phyloP scores from a whole-genome alignment of 177 flowering plant genomes.

The Vitis hybrid region DNA sequence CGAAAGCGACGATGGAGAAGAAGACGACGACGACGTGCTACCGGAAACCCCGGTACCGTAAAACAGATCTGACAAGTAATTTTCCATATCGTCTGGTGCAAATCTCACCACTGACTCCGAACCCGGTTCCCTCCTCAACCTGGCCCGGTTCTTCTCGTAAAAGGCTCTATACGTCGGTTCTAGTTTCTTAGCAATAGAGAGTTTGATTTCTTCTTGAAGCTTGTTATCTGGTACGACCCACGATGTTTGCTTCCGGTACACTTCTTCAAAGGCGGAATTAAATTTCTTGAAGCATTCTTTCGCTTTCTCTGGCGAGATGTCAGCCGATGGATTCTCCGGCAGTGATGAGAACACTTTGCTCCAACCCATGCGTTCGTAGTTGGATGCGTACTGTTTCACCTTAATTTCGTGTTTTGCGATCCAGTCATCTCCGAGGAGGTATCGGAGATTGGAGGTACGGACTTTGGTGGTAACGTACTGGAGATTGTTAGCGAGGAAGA shows the following conservation, averaged over 20 bases:
- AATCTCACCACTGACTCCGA: constrained; percentile 40
- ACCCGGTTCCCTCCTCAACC: constrained; percentile 14
- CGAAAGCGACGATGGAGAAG: constrained; percentile 13
- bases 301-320: constrained; percentile 27
- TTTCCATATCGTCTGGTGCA: constrained; percentile 73
- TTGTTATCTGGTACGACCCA: constrained; percentile 74
- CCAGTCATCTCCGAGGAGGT: constrained; percentile 74
- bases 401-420: constrained; percentile 47
- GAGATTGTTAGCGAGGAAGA: constrained; percentile 83
- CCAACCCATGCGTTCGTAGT: constrained; percentile 77
- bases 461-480: constrained; percentile 72
- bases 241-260: constrained; percentile 45
- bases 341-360: constrained; percentile 53
- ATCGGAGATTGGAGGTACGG: constrained; percentile 41
- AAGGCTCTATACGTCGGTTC: constrained; percentile 46
- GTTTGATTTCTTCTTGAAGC: constrained; percentile 64
- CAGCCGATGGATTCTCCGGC: constrained; percentile 40
- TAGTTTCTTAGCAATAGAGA: constrained; percentile 45
- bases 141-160: constrained; percentile 34
- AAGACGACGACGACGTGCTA: constrained; percentile 19
- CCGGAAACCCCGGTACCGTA: constrained; percentile 32
- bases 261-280: constrained; percentile 57
- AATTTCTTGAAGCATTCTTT: constrained; percentile 40
- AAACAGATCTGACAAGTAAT: constrained; percentile 70
- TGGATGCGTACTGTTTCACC: constrained; percentile 52